Evolutionary conservation across 495 filamentous ascomycete genomes (phyloP).

Genomic region (Tuber brumale): DNA sequence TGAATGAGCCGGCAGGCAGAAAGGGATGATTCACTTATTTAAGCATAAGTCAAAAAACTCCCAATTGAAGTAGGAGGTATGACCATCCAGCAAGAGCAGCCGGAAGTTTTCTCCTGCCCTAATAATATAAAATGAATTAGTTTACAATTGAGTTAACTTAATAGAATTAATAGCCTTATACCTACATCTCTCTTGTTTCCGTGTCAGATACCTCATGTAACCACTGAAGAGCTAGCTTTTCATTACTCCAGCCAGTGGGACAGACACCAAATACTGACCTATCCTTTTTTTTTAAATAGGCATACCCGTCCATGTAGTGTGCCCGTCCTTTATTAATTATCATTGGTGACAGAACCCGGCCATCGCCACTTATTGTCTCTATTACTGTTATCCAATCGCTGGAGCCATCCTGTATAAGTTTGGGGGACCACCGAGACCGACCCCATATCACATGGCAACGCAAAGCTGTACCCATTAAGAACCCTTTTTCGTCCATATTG

Average conservation of each 20-base stretch:
- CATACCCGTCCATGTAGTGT: neutral
- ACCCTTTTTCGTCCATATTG: no score
- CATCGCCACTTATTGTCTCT: slow-evolving; percentile 2
- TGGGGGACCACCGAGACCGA: no score
- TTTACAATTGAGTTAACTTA: neutral
- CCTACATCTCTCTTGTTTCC: neutral
- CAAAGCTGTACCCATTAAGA: no score
- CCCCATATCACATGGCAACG: no score
- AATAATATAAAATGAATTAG: neutral
- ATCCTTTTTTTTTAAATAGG: no score
- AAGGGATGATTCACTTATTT: neutral
- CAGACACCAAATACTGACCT: no score
- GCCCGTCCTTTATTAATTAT: slow-evolving; percentile 5
- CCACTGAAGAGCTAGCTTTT: no score
- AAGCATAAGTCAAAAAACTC: neutral
- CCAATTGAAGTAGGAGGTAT: neutral
- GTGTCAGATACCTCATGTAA: no score
- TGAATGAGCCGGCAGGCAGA: neutral
- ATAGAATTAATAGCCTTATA: neutral
- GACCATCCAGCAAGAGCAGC: neutral
- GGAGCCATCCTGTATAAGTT: no score
- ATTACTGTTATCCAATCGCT: neutral
- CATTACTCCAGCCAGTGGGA: no score
- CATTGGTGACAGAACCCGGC: slow-evolving; percentile 4
- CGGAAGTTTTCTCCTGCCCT: neutral